A percentile compares a stretch with the other conserved stretches of the same genome.
phyloP scores from a whole-genome alignment of 108 stramenopile genomes.

The Licmophora abbreviata region DNA sequence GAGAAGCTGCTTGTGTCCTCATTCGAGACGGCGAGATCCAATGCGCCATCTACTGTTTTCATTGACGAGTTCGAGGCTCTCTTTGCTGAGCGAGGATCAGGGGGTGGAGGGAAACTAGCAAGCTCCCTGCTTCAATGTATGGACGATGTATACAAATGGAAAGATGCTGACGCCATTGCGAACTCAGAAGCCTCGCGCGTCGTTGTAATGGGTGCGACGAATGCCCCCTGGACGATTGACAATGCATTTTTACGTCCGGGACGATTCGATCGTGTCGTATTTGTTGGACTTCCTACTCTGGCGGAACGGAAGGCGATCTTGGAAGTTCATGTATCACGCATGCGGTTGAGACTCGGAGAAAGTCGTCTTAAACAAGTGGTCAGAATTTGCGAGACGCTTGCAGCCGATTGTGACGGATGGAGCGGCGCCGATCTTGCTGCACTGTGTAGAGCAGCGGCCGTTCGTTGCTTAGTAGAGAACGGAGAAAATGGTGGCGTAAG shows the following conservation, averaged over 20 bases:
- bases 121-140: constrained; percentile 70
- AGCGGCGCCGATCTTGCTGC: constrained; percentile 84
- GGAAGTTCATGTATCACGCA: constrained; percentile 40
- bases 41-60: constrained; percentile 73
- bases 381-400: constrained; percentile 35
- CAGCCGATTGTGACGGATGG: constrained; percentile 47
- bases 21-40: constrained; percentile 61
- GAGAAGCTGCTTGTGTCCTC: constrained; percentile 68
- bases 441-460: constrained; percentile 67
- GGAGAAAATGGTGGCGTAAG: constrained; percentile 13
- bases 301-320: constrained; percentile 58
- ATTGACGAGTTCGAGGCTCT: constrained; percentile 83
- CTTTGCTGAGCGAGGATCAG: constrained; percentile 54
- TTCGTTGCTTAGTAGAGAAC: constrained; percentile 39
- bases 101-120: constrained; percentile 49
- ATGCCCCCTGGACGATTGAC: constrained; percentile 79
- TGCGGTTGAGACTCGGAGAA: constrained; percentile 24
- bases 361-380: not conserved
- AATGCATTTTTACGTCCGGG: constrained; percentile 71
- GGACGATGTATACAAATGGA: constrained; percentile 72
- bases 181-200: constrained; percentile 27
- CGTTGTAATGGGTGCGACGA: constrained; percentile 71
- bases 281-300: constrained; percentile 55
- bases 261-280: constrained; percentile 67
- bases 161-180: constrained; percentile 15